Conservation (phyloP, 306 rosid genomes). For the Mimosa bimucronata region DNA sequence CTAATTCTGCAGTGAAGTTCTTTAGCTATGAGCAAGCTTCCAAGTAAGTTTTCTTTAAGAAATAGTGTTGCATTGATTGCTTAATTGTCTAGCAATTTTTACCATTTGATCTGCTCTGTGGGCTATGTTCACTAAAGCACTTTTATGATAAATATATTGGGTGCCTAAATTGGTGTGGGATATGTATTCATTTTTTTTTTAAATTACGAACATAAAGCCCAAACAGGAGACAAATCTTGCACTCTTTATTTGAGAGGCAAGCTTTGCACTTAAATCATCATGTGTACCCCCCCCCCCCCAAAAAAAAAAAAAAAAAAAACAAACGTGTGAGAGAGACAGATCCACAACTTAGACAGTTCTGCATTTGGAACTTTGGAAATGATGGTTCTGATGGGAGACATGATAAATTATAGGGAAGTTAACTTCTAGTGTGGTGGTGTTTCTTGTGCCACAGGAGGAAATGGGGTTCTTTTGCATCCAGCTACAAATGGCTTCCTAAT, state of each 20-base stretch:
- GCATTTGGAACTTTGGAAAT: neutral
- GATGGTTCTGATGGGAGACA: neutral
- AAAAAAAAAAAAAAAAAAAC: too few species aligned
- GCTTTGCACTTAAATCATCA: neutral
- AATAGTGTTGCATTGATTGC: neutral
- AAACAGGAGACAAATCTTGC: neutral
- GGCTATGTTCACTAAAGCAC: neutral
- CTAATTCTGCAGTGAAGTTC: constrained; percentile 97
- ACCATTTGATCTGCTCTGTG: constrained; percentile 7
- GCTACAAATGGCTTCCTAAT: neutral
- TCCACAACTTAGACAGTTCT: neutral
- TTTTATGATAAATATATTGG: neutral
- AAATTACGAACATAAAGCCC: neutral
- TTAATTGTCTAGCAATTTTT: constrained; percentile 7
- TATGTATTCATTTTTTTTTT: neutral
- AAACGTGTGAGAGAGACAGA: neutral
- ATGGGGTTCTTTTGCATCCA: neutral
- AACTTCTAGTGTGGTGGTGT: neutral
- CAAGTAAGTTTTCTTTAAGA: constrained; percentile 58
- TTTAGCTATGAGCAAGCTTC: constrained; percentile 99
- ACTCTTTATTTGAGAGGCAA: neutral
- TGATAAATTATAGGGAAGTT: neutral
- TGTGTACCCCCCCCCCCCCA: neutral
- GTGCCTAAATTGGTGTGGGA: neutral
- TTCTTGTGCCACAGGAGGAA: neutral